Percentiles rank a stretch among this genome's conserved stretches.
Conservation (phyloP, 2,329 filamentous ascomycete species). For the Hymenoscyphus linearis region DNA sequence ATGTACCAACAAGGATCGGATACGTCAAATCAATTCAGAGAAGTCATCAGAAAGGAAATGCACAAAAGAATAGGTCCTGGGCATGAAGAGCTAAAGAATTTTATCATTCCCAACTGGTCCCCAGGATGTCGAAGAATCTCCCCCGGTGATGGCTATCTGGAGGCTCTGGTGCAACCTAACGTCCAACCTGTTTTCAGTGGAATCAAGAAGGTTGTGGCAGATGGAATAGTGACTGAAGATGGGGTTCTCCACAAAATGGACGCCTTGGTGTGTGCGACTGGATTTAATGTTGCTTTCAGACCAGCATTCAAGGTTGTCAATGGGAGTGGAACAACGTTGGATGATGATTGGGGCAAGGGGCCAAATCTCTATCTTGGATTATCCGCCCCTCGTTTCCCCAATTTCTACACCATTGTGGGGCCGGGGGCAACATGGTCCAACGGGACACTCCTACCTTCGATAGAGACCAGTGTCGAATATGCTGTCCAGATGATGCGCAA, state of each 20-base stretch:
- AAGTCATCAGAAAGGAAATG: slow-evolving; percentile 41
- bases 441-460: slow-evolving; percentile 39
- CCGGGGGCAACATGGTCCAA: slow-evolving; percentile 40
- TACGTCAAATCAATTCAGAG: slow-evolving; percentile 35
- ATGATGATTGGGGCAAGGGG: slow-evolving; percentile 17
- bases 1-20: slow-evolving; percentile 39
- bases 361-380: slow-evolving; percentile 23
- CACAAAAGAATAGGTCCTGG: slow-evolving; percentile 37
- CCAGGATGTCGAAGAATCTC: slow-evolving; percentile 39
- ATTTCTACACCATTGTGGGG: slow-evolving; percentile 24
- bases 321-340: slow-evolving; percentile 24
- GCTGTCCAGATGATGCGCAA: slow-evolving; percentile 36
- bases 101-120: slow-evolving; percentile 38
- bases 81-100: slow-evolving; percentile 38
- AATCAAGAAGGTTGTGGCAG: slow-evolving; percentile 36
- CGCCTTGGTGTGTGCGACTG: slow-evolving; percentile 33
- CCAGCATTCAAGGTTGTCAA: slow-evolving; percentile 27
- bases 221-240: slow-evolving; percentile 40
- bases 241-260: slow-evolving; percentile 33
- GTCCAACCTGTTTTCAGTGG: slow-evolving; percentile 35
- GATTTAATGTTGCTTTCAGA: slow-evolving; percentile 30
- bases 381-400: slow-evolving; percentile 21
- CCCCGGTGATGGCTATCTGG: slow-evolving; percentile 39
- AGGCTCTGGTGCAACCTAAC: slow-evolving; percentile 39
- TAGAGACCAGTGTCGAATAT: slow-evolving; percentile 40